Conservation (phyloP, 768 basidiomycete species). For the Pisolithus orientalis region DNA sequence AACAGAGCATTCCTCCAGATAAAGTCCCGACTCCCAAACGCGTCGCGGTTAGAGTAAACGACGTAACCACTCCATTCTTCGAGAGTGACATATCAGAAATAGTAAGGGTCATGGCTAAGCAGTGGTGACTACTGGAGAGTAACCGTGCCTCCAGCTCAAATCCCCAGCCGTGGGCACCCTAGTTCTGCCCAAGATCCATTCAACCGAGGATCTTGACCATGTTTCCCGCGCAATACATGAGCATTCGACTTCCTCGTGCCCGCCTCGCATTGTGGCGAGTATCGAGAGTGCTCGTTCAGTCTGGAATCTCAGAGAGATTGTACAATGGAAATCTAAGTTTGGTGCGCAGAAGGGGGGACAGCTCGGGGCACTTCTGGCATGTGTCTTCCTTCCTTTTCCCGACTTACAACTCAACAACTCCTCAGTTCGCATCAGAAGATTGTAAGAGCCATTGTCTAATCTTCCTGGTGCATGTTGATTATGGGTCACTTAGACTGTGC, state of each 20-base stretch:
- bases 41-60: conserved; percentile 71
- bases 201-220: conserved; percentile 54
- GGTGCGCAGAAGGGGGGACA: conserved; percentile 41
- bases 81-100: conserved; percentile 55
- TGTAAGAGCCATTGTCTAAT: conserved; percentile 41
- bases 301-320: conserved; percentile 64
- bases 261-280: conserved; percentile 65
- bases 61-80: conserved; percentile 60
- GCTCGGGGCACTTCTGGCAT: conserved; percentile 57
- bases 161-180: conserved; percentile 51
- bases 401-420: background rate
- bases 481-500: conserved; percentile 65
- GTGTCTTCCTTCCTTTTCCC: background rate
- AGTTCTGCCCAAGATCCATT: conserved; percentile 83
- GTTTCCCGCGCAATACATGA: conserved; percentile 40
- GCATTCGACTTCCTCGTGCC: conserved; percentile 22
- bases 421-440: conserved; percentile 91
- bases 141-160: conserved; percentile 1
- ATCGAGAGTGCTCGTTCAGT: conserved; percentile 79
- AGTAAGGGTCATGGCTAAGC: conserved; percentile 29
- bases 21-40: conserved; percentile 39
- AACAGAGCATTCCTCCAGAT: conserved; percentile 18
- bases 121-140: background rate
- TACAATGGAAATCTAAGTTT: conserved; percentile 53
- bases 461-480: background rate